A percentile compares a stretch with the other conserved stretches of the same genome.
Evolutionary conservation across 164 flowering plant species (phyloP).

Genomic region (Warburgia ugandensis): DNA sequence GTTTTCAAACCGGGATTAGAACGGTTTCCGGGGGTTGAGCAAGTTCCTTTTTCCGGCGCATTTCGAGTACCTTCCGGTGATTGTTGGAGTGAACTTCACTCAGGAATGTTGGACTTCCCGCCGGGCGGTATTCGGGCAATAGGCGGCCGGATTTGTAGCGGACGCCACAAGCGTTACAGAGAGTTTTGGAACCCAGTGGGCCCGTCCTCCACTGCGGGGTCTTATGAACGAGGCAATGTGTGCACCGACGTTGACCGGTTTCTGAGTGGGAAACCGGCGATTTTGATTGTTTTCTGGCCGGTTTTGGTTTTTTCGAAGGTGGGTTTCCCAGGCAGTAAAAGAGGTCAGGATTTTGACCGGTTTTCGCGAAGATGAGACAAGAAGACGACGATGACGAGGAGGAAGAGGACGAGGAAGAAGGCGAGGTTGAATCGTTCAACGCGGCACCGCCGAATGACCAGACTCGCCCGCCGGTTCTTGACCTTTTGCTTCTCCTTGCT

Average conservation of each 20-base stretch:
- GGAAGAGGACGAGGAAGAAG: conserved; percentile 26
- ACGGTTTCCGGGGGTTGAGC: too few species aligned
- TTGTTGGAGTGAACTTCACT: conserved; percentile 58
- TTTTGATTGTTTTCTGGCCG: conserved; percentile 33
- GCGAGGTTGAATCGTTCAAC: conserved; percentile 18
- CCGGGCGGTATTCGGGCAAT: conserved; percentile 76
- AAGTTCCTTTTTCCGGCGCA: conserved; percentile 53
- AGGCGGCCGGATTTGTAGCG: too few species aligned
- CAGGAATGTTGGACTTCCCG: conserved; percentile 66
- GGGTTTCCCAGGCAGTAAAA: conserved; percentile 21
- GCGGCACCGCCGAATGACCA: conserved; percentile 29
- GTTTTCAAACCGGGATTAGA: too few species aligned
- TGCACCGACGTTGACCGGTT: conserved; percentile 50
- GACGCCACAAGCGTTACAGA: too few species aligned
- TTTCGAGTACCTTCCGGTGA: conserved; percentile 69
- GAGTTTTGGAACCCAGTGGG: too few species aligned
- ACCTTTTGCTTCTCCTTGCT: conserved; percentile 46
- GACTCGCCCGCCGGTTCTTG: conserved; percentile 18
- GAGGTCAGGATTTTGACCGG: conserved; percentile 16
- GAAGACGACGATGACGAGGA: conserved; percentile 19
- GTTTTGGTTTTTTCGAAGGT: too few species aligned
- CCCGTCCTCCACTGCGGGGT: conserved; percentile 90
- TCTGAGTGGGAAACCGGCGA: conserved; percentile 11
- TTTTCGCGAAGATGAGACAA: conserved; percentile 6
- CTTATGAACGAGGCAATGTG: conserved; percentile 61